phyloP scores from a whole-genome alignment of 805 yeast genomes.

The Metschnikowia henanensis region DNA sequence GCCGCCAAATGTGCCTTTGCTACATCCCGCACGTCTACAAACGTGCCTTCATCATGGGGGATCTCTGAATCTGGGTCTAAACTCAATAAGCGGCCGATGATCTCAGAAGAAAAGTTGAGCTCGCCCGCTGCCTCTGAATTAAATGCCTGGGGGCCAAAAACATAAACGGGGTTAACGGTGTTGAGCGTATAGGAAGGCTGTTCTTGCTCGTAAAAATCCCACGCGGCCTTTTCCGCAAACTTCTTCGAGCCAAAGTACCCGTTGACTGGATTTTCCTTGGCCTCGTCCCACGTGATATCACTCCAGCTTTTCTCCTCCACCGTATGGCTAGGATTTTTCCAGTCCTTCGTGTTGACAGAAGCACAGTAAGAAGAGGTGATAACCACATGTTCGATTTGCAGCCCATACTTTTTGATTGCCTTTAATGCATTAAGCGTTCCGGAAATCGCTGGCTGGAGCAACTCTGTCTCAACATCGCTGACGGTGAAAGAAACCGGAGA shows the following conservation, averaged over 20 bases:
- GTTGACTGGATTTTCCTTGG: conserved; percentile 2
- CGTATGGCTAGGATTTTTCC: background rate
- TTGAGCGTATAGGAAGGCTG: background rate
- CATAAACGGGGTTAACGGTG: background rate
- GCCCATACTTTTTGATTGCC: conserved; percentile 30
- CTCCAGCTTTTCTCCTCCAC: conserved; percentile 42
- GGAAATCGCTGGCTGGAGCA: conserved; percentile 29
- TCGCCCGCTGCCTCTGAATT: background rate
- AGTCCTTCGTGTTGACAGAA: conserved; percentile 27
- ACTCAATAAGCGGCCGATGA: background rate
- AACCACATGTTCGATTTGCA: background rate
- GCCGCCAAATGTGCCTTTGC: conserved; percentile 18
- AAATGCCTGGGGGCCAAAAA: background rate
- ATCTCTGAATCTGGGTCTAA: conserved; percentile 10
- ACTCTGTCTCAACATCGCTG: conserved; percentile 41
- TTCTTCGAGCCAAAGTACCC: background rate
- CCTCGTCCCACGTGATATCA: conserved; percentile 49
- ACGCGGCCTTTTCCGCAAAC: background rate
- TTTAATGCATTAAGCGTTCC: conserved; percentile 45
- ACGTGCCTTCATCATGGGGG: conserved; percentile 23
- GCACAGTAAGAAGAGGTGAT: conserved; percentile 29
- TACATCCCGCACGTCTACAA: conserved; percentile 24
- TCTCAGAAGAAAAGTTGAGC: background rate
- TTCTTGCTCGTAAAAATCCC: background rate
- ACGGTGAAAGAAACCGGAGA: conserved; percentile 29